Evolutionary conservation across 1,284 basidiomycete genomes (phyloP).

Genomic region (Clitocybe nebularis): DNA sequence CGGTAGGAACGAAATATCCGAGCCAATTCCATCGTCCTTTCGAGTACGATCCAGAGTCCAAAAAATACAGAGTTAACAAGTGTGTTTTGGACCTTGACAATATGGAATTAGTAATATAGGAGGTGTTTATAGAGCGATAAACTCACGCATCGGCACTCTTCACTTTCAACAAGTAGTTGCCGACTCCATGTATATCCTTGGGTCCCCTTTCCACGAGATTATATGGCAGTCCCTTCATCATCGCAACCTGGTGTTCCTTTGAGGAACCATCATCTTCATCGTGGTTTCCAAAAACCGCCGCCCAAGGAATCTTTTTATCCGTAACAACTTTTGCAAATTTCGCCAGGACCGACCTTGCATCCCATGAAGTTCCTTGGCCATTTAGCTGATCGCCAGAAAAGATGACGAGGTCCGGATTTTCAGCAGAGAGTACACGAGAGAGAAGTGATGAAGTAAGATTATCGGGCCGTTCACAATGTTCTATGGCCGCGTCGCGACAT

Average conservation of each 20-base stretch:
- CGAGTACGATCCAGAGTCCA: constrained; percentile 84
- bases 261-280: constrained; percentile 71
- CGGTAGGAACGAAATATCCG: constrained; percentile 57
- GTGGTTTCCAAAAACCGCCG: constrained; percentile 91
- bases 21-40: constrained; percentile 55
- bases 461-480: constrained; percentile 63
- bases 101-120: constrained; percentile 10
- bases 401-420: constrained; percentile 88
- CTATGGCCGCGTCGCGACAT: constrained; percentile 62
- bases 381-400: constrained; percentile 87
- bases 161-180: constrained; percentile 82
- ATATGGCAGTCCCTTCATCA: constrained; percentile 81
- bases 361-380: constrained; percentile 86
- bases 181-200: constrained; percentile 76
- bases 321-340: constrained; percentile 83
- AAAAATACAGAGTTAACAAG: constrained; percentile 86
- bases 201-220: constrained; percentile 80
- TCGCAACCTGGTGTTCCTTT: constrained; percentile 62
- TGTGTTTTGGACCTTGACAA: constrained; percentile 73
- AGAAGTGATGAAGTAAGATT: constrained; percentile 72
- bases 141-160: constrained; percentile 71
- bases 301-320: constrained; percentile 80
- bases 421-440: constrained; percentile 66
- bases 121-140: constrained; percentile 2
- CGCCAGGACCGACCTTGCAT: constrained; percentile 78